Evolutionary conservation across 495 filamentous ascomycete genomes (phyloP), one percentile per base, ranked within the genome.

Genomic region (Penicillium lividum): DNA sequence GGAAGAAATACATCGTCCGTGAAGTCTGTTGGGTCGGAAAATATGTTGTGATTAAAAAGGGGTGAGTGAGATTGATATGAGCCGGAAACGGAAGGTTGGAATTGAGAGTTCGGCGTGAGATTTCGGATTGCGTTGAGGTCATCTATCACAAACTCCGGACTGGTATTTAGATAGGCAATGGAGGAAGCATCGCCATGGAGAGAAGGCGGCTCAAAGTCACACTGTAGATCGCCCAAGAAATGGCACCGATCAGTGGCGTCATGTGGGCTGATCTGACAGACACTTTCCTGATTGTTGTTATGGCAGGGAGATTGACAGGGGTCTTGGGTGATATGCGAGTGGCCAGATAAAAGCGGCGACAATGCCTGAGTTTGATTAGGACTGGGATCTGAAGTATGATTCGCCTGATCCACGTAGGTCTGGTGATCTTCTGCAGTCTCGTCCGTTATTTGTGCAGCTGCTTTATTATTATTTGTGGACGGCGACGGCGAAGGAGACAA

Each of bases 1-100:
- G 71, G 71, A 15, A 72, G 53, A 36, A 73, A 73, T 25, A 73
- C 62, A 62, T 69, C 64, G 36, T 71, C 68, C 13, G 59, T 62
- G 13, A 67, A 54, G 45, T 70, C 62, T 4, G 59, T 57, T 25
- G 63, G 64, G 40, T 68, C 66, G 3, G 69, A 70, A 53, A 72
- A 70, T 13, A 67, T 56, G 40, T 53, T 54, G 25, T 67, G 62
- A 54, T 67, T 60, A 46, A 72, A 68, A 0, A 70, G 65, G 5
- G 67, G 66, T 10, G 58, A 57, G 27, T 64, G 60, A 1, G 58
- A 56, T 25, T 66, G 63, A 53, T 68, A 73, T 38, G 63, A 50
- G 2, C 60, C 54, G 15, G 53, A 15, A 3, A 58, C 51, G 8
- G 58, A 54, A 9, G 58, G 54, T 13, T 53, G 58, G 33, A 56